Percentiles rank a stretch among this genome's conserved stretches.
Evolutionary conservation across 768 basidiomycete species (phyloP).

Genomic region (Kwoniella heveanensis): DNA sequence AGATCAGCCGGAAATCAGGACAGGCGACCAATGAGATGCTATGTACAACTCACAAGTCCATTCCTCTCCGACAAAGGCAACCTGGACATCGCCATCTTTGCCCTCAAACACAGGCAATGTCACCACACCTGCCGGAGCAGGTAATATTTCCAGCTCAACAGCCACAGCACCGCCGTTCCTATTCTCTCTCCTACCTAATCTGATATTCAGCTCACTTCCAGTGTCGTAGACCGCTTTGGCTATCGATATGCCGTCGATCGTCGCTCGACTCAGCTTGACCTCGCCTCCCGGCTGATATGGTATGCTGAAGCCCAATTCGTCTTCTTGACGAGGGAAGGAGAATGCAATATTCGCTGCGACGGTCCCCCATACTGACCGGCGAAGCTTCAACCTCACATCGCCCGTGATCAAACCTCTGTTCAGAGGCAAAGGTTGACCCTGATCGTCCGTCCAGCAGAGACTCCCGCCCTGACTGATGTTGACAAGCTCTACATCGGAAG

Average conservation of each 20-base stretch:
- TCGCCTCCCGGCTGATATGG: background rate
- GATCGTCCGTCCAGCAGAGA: slow-evolving; percentile 23
- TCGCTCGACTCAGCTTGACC: slow-evolving; percentile 14
- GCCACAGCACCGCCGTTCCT: slow-evolving; percentile 8
- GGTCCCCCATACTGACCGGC: slow-evolving; percentile 11
- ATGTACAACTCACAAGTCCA: slow-evolving; percentile 29
- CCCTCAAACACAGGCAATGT: slow-evolving; percentile 23
- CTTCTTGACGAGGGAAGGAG: slow-evolving; percentile 15
- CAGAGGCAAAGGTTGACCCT: background rate
- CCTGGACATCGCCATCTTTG: slow-evolving; percentile 14
- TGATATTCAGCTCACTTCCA: slow-evolving; percentile 3
- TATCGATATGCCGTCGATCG: slow-evolving; percentile 12
- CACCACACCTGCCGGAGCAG: background rate
- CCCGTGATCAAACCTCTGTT: slow-evolving; percentile 14
- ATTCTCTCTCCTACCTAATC: background rate
- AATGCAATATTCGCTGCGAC: slow-evolving; percentile 11
- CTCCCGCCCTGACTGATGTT: slow-evolving; percentile 10
- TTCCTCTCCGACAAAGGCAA: slow-evolving; percentile 25
- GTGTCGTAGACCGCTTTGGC: slow-evolving; percentile 1
- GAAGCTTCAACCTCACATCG: slow-evolving; percentile 19
- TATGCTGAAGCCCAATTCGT: slow-evolving; percentile 20
- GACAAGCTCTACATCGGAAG: slow-evolving; percentile 2
- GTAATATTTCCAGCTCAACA: slow-evolving; percentile 21
- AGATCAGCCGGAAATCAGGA: background rate
- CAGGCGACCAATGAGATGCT: background rate